Evolutionary conservation across 805 yeast species (phyloP).

Genomic region (Yamadazyma akitaensis): DNA sequence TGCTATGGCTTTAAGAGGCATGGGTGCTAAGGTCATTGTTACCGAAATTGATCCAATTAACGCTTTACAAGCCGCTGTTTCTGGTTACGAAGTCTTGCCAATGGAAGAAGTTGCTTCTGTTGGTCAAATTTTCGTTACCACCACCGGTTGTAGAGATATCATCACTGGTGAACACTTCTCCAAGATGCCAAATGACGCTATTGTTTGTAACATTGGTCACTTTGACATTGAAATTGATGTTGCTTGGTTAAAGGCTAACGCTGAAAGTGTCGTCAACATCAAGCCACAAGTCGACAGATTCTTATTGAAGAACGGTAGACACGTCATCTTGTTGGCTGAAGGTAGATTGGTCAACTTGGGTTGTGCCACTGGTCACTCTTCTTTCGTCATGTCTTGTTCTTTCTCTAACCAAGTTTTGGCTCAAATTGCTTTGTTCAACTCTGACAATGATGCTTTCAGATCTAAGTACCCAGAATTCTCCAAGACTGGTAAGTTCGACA

Average conservation of each 20-base stretch:
- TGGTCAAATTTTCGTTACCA: conserved; percentile 98
- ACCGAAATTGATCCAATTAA: conserved; percentile 98
- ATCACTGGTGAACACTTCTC: conserved; percentile 85
- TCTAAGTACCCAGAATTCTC: conserved; percentile 81
- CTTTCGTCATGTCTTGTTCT: conserved; percentile 98
- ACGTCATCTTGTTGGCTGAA: conserved; percentile 93
- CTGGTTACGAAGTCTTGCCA: conserved; percentile 95
- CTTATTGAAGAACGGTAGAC: conserved; percentile 85
- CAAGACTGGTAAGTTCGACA: conserved; percentile 84
- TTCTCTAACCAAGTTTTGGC: conserved; percentile 99
- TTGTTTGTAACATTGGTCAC: conserved; percentile 99
- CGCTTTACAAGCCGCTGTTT: conserved; percentile 98
- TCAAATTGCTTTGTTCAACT: conserved; percentile 95
- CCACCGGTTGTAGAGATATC: conserved; percentile 99
- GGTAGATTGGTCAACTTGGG: conserved; percentile 99
- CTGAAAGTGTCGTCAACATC: conserved; percentile 90
- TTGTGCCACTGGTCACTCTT: conserved; percentile 99
- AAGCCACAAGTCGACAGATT: conserved; percentile 99
- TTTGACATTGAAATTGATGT: conserved; percentile 99
- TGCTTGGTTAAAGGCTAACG: conserved; percentile 96
- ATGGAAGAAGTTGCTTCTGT: conserved; percentile 88
- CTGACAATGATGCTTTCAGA: conserved; percentile 78
- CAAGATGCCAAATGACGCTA: conserved; percentile 98
- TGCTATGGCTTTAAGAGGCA: conserved; percentile 96
- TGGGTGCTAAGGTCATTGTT: conserved; percentile 98